Base-by-base conservation (phyloP, 139 green algal species). In the Medakamo hakoo region DNA sequence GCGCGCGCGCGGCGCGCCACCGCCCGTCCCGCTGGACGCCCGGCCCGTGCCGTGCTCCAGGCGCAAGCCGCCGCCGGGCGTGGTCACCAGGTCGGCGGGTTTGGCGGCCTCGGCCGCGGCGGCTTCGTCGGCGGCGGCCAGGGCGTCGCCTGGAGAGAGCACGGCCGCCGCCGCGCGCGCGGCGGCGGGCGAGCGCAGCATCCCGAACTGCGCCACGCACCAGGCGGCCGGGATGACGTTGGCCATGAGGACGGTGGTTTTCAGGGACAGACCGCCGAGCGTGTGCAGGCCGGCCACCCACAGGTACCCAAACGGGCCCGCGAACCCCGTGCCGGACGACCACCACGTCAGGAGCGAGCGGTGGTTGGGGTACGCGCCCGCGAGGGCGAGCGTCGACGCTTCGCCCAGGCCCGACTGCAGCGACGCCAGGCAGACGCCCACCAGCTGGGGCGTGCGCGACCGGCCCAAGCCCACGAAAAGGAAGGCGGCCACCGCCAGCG, bases 361-460 rank as follows among this genome's bases (percentile, higher is more conserved):
- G 56, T 52, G 40, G 16, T 27, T 65, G 61, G 64, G 59, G 60
- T 75, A 83, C 3, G 72, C 60, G 14, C 72, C 59, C 27, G 63
- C 77, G 61, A 87, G 64, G 3, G 72, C 79, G 28, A 87, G 72
- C 56, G 63, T 75, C 1, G 68, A 76, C 0, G 79, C 74, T 64
- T 87, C 81, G 2, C 81, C 81, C 52, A 87, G 66, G 0, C 79
- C 79, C 0, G 74, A 74, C 60, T 88, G 76, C 2, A 70, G 14
- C 20, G 65, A 57, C 24, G 62, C 60, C 19, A 79, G 32, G n/a
- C 22, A 5, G 30, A 61, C 52, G 48, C 72, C 52, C 23, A 65
- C 20, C 22, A 60, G 49, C 68, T 70, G 31, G 73, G 28, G 2
- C 9, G 40, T 21, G 9, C 9, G 40, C 9, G 40, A 21, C 9